Base-by-base conservation (phyloP, 768 basidiomycete genomes). In the Gyrodon lividus region DNA sequence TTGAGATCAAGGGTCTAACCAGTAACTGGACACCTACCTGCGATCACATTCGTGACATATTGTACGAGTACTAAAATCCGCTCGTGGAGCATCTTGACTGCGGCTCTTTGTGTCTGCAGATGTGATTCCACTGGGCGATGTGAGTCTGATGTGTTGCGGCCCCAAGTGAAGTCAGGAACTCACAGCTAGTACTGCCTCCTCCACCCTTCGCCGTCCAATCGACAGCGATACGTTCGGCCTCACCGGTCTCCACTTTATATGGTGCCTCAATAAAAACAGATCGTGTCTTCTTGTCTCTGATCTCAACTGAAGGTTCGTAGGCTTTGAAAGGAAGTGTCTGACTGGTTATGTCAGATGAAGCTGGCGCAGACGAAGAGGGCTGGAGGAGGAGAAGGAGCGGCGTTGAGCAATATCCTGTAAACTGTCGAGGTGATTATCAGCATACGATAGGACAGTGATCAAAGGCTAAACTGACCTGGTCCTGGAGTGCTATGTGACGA, bases 211-310 rank as follows among this genome's bases (percentile, higher is more conserved):
- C 89, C 3, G 91, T 91, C 80, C 92, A 96, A 67, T 98, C 96
- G 0, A 99, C 97, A 6, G 97, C 97, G 56, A 99, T 98, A 34
- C 97, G 85, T 67, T 99, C 97, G 14, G 97, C 97, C 72, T 99
- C 97, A 30, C 96, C 97, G 0, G 96, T 98, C 70, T 98, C 96
- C 16, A 99, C 87, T 44, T 82, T 86, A 71, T 86, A 98, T 4
- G 87, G 74, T 1, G 87, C 90, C 62, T 92, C 88, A 40, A 96
- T 83, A 61, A 90, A 96, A 10, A 87, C 85, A 1, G 84, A 82
- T 47, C 86, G 83, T 46, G 86, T 83, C 63, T 77, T 84, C 42
- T 87, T 80, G 56, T 90, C 89, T 50, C 83, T 79, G 38, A 95
- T 86, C 66, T 94, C 92, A 37, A 94, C 79, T 1, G 89, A 87